Percentiles rank a stretch among this genome's conserved stretches.
phyloP scores from a whole-genome alignment of 192 early-diverging fungal genomes.

The Entomortierella lignicola region DNA sequence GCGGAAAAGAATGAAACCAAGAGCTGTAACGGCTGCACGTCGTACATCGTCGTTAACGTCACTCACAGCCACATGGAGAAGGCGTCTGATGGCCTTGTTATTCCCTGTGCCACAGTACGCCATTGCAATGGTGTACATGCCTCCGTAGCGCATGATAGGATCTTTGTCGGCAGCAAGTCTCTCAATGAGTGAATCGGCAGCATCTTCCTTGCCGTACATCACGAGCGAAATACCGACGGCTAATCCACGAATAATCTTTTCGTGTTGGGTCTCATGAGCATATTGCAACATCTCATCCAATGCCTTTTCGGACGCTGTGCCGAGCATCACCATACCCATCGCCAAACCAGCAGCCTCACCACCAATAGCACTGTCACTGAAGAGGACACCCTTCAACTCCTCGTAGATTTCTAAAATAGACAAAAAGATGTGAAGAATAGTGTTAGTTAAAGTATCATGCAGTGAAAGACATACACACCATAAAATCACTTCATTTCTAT shows the following conservation, averaged over 20 bases:
- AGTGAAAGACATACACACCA: no score
- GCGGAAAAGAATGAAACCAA: constrained; percentile 95
- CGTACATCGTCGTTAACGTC: constrained; percentile 99
- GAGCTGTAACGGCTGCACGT: constrained; percentile 95
- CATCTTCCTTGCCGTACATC: constrained; percentile 98
- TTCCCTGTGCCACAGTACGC: constrained; percentile 98
- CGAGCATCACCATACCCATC: constrained; percentile 98
- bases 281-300: constrained; percentile 97
- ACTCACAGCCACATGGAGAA: constrained; percentile 97
- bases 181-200: constrained; percentile 92
- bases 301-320: constrained; percentile 81
- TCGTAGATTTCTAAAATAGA: constrained; percentile 78
- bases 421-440: not conserved
- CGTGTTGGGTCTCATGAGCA: constrained; percentile 98
- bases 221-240: constrained; percentile 94
- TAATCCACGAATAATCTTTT: constrained; percentile 98
- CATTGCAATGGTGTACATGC: constrained; percentile 97
- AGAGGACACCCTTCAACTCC: constrained; percentile 88
- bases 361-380: constrained; percentile 95
- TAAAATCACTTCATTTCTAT: no score
- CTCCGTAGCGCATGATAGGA: constrained; percentile 94
- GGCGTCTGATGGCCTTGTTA: constrained; percentile 93
- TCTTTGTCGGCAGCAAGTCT: constrained; percentile 92
- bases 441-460: not conserved
- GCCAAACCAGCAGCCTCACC: constrained; percentile 96